Conservation (phyloP, 2,329 filamentous ascomycete species). For the Epichloe uncinata region DNA sequence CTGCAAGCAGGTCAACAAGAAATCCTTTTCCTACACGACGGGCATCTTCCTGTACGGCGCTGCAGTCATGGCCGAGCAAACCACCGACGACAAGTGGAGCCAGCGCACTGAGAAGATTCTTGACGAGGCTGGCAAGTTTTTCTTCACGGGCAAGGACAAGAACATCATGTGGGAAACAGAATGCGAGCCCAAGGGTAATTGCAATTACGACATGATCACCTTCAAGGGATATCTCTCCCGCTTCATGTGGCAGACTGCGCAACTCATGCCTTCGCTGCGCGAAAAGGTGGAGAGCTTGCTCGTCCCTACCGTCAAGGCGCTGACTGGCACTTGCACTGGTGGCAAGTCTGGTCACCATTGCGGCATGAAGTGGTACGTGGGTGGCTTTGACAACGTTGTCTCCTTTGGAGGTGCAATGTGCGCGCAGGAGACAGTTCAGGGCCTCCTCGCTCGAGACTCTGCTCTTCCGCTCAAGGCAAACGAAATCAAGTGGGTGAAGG, state of each 20-base stretch:
- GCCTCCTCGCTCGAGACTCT: conserved; percentile 34
- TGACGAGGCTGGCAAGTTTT: conserved; percentile 38
- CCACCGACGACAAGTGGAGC: conserved; percentile 38
- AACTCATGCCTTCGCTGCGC: conserved; percentile 41
- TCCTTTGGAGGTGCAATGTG: conserved; percentile 53
- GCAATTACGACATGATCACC: conserved; percentile 50
- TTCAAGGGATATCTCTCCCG: conserved; percentile 57
- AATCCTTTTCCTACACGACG: conserved; percentile 52
- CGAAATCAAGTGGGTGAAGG: conserved; percentile 26
- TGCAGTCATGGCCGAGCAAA: conserved; percentile 50
- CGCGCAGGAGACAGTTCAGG: conserved; percentile 50
- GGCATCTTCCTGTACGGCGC: conserved; percentile 54
- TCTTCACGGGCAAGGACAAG: conserved; percentile 37
- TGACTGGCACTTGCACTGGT: conserved; percentile 43
- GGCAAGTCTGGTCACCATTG: conserved; percentile 38
- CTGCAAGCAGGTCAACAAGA: conserved; percentile 38
- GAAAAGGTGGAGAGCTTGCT: conserved; percentile 34
- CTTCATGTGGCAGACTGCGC: conserved; percentile 46
- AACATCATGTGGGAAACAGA: conserved; percentile 52
- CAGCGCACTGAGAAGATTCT: conserved; percentile 39
- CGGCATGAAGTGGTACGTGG: conserved; percentile 49
- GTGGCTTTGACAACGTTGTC: conserved; percentile 38
- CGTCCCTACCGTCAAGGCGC: conserved; percentile 38
- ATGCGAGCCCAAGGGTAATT: conserved; percentile 46
- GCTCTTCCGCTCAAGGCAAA: conserved; percentile 32